phyloP scores from a whole-genome alignment of 2,329 filamentous ascomycete genomes.

The Delphinella strobiligena region DNA sequence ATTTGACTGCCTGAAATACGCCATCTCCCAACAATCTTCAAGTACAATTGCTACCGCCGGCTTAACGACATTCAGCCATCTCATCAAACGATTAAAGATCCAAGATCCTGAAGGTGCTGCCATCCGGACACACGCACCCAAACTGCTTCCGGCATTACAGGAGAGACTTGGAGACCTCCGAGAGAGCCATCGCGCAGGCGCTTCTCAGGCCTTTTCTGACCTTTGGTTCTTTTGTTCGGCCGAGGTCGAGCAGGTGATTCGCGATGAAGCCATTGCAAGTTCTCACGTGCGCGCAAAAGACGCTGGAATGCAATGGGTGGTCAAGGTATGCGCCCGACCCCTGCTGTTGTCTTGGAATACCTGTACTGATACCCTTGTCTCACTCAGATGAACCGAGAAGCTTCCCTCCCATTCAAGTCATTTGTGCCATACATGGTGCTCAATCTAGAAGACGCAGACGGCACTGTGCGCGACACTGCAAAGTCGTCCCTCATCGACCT shows the following conservation, averaged over 20 bases:
- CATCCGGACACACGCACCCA: conserved; percentile 51
- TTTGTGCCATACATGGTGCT: conserved; percentile 79
- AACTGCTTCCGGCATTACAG: conserved; percentile 61
- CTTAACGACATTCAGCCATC: conserved; percentile 77
- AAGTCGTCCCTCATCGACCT: conserved; percentile 76
- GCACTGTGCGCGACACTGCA: conserved; percentile 71
- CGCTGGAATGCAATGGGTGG: conserved; percentile 70
- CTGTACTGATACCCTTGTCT: conserved; percentile 4
- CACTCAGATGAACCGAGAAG: conserved; percentile 63
- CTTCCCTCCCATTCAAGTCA: conserved; percentile 65
- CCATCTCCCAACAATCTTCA: conserved; percentile 64
- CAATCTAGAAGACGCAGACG: conserved; percentile 80
- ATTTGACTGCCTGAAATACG: conserved; percentile 69
- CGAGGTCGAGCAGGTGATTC: conserved; percentile 71
- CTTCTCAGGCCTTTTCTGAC: conserved; percentile 63
- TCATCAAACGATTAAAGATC: conserved; percentile 72
- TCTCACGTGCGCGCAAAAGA: conserved; percentile 80
- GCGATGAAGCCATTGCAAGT: conserved; percentile 64
- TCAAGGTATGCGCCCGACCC: conserved; percentile 46
- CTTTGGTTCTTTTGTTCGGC: conserved; percentile 56
- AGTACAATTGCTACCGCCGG: conserved; percentile 63
- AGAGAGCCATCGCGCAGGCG: conserved; percentile 68
- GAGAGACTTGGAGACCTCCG: conserved; percentile 82
- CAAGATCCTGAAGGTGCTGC: conserved; percentile 67
- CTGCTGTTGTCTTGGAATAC: conserved; percentile 5